phyloP scores from a whole-genome alignment of 2,329 filamentous ascomycete species.

The Davidsoniella virescens region DNA sequence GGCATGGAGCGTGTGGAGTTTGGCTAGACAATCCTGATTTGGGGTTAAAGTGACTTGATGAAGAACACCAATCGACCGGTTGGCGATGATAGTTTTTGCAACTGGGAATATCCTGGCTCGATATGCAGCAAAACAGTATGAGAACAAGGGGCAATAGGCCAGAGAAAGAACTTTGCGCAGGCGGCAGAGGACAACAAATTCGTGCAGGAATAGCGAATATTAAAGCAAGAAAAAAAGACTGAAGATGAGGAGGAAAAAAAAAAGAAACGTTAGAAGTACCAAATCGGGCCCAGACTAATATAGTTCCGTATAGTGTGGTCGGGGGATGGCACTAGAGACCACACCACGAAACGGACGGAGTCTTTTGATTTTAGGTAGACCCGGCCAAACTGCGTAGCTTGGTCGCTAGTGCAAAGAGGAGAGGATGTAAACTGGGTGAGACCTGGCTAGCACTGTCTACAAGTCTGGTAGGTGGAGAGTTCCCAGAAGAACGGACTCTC shows the following conservation, averaged over 20 bases:
- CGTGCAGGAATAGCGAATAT: slow-evolving; percentile 7
- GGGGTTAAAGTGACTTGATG: slow-evolving; percentile 10
- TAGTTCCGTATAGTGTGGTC: not conserved
- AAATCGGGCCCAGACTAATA: not conserved
- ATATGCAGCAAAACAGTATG: slow-evolving; percentile 9
- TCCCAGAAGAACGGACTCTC: too few species aligned
- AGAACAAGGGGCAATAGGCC: slow-evolving; percentile 11
- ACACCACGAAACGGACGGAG: not conserved
- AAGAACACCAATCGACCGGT: slow-evolving; percentile 6
- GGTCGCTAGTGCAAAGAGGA: slow-evolving; percentile 1
- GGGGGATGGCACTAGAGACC: not conserved
- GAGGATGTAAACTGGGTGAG: not conserved
- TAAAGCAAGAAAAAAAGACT: slow-evolving; percentile 5
- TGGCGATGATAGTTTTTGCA: slow-evolving; percentile 5
- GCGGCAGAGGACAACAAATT: not conserved
- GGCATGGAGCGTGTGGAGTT: slow-evolving; percentile 8
- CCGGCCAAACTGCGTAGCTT: not conserved
- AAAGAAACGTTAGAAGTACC: not conserved
- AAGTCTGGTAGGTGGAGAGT: too few species aligned
- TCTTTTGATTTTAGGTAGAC: slow-evolving; percentile 1
- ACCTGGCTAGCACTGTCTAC: not conserved
- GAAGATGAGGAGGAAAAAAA: not conserved
- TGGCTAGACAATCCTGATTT: slow-evolving; percentile 5
- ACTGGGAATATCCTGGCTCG: slow-evolving; percentile 11
- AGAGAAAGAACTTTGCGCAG: slow-evolving; percentile 10